Base-by-base conservation (phyloP, 441 rosid species). In the Pelargonium fulgidum region DNA sequence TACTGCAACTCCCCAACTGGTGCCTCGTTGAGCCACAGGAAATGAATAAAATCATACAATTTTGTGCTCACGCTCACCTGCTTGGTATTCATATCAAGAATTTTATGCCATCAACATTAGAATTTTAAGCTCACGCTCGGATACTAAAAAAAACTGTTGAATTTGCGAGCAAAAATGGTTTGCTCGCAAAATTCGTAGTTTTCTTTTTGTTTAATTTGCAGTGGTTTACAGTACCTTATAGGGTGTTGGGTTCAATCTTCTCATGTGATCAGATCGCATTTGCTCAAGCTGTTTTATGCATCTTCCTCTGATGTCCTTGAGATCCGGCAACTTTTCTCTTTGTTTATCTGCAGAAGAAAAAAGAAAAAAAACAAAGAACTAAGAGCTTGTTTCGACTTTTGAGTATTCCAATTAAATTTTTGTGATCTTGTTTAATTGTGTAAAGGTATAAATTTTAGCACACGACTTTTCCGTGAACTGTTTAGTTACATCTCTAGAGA, bases 211-310 rank as follows among this genome's bases (percentile, higher is more conserved):
- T 50, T 4, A 12, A n/a, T 47, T n/a, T 10, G 52, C 52, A 47
- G 45, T 7, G 64, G 39, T n/a, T 19, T 10, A 14, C 50, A 20
- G 13, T 82, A 89, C 90, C 92, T 95, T 95, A 76, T 90, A 95
- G 1, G 99, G 99, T 62, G 99, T 95, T 6, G 99, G 99, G 77
- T 92, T 95, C 69, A 95, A 75, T 82, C 91, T 81, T 66, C 99
- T 90, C 93, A 95, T 89, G 72, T 95, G 99, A 80, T 95, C 99
- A 3, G 97, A 76, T 39, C 99, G 85, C 98, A 95, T 92, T 82
- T 81, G 87, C 74, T 83, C 96, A 1, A 92, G 94, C 81, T 92
- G 97, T 41, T 84, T 73, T 71, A 87, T 83, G 76, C 98, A 89
- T 5, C 91, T 89, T 8, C 83, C 79, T 72, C 98, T 81, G 68